These are phyloP conservation scores for Thielaviopsis cerberus DNA, from an alignment of 2,329 filamentous ascomycete species.

Conservation along the genomic window DNA sequence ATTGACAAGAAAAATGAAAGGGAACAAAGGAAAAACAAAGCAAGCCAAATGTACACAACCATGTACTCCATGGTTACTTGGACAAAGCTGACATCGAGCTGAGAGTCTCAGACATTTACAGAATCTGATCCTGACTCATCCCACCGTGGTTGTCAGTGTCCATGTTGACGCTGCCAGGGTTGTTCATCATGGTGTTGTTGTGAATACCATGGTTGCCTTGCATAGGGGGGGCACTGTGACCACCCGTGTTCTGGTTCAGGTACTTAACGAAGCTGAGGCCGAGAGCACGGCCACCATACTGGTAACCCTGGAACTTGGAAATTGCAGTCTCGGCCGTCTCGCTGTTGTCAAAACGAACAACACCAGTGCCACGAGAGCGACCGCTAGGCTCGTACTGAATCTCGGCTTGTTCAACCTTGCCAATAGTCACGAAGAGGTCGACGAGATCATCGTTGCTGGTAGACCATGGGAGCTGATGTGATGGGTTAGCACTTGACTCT, in stretches of 20 bases:
- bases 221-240: not conserved
- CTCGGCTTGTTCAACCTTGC: constrained; percentile 95
- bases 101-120: constrained; percentile 45
- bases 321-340: constrained; percentile 87
- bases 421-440: constrained; percentile 92
- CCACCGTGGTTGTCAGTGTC: constrained; percentile 59
- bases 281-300: constrained; percentile 87
- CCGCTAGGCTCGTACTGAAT: constrained; percentile 97
- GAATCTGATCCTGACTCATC: constrained; percentile 94
- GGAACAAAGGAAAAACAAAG: not conserved
- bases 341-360: constrained; percentile 75
- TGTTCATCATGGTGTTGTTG: constrained; percentile 27
- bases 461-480: constrained; percentile 73
- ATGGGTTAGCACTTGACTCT: constrained; percentile 15
- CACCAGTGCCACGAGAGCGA: constrained; percentile 81
- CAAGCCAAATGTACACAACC: not conserved
- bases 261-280: constrained; percentile 91
- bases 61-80: not conserved
- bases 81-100: too few species aligned
- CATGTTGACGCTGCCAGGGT: constrained; percentile 34
- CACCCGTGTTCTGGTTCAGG: constrained; percentile 34
- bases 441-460: constrained; percentile 96
- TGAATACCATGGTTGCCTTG: not conserved
- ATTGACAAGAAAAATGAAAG: constrained; percentile 1
- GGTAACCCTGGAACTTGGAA: constrained; percentile 91